Base-by-base conservation (phyloP, 768 basidiomycete species). In the Epithele typhae region DNA sequence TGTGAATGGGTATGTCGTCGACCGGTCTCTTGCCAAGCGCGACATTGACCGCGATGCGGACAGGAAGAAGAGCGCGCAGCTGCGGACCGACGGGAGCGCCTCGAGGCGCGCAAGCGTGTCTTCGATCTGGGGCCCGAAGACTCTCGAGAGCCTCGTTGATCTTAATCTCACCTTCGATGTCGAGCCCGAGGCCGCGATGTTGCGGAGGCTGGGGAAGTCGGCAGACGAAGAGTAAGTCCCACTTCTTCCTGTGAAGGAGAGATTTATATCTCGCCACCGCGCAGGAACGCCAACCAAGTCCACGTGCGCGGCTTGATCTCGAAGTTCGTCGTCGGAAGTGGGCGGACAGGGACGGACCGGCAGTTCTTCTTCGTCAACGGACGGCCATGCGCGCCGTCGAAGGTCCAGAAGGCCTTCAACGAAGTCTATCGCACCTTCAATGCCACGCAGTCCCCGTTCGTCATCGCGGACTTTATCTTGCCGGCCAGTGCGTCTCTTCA, bases 341-440 rank as follows among this genome's bases (percentile, higher is more conserved):
- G 93, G 5, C 70, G 95, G 32, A 75, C 81, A 2, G 81, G 84
- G 4, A 76, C 81, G 0, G 96, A 97, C 59, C 69, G 94, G 2
- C 96, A 98, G 55, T 97, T 89, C 64, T 88, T 90, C 66, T 99
- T 82, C 55, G 72, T 98, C 55, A 98, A 99, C 55, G 88, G 91
- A 0, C 73, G 96, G 15, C 96, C 96, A 0, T 94, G 90, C 57
- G 81, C 78, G 53, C 72, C 87, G 8, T 66, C 72, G 15, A 93
- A 90, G 73, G 70, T 94, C 22, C 87, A 91, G 58, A 93, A 92
- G 59, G 84, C 82, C 0, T 78, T 96, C 68, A 96, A 96, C 59
- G 95, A 99, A 56, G 81, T 92, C 2, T 99, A 96, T 64, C 82
- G 85, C 43, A 77, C 82, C 0, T 95, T 94, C 71, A 84, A 83